Evolutionary conservation across 345 rosid species (phyloP), one percentile per base, ranked within the genome.

Genomic region (Brassica nigra): DNA sequence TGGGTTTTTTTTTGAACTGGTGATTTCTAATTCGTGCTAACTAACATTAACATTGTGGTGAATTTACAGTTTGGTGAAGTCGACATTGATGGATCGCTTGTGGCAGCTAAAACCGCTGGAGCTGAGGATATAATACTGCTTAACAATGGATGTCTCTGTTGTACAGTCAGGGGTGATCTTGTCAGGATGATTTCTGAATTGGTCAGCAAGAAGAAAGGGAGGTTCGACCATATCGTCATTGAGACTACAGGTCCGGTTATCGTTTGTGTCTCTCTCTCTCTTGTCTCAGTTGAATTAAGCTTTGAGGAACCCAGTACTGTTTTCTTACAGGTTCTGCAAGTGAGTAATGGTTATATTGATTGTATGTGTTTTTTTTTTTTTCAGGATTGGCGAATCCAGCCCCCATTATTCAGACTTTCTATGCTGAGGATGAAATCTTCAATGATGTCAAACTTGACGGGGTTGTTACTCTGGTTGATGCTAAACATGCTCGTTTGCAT

Each of bases 161-260:
- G 99, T 84, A 95, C 98, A 1, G 96, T 95, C 49, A 89, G 99
- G 76, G 99, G 98, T 54, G 99, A 95, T 85, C 97, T 95, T 72
- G 98, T 95, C 65, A 90, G 98, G 85, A 89, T 95, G 99, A 90
- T 93, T 68, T 66, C 92, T 8, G 96, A 93, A 68, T 86, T 95
- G 84, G 96, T 95, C 63, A 76, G 65, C 62, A 87, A 67, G 83
- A 91, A 85, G 90, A 93, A 85, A 86, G 95, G 96, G 70, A 90
- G 81, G 28, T 95, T 95, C 18, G 97, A 95, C 71, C 99, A 95
- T 81, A 89, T 95, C 47, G 89, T 95, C 0, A 93, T 93, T 30
- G 99, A 95, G 89, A 95, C 97, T n/a, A 93, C 99, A 86, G 96
- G 98, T 94, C 8, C n/a, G 33, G 55, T n/a, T 28, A 2, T 11